Conservation (phyloP, 352 stramenopile species). For the Phytopythium boreale region DNA sequence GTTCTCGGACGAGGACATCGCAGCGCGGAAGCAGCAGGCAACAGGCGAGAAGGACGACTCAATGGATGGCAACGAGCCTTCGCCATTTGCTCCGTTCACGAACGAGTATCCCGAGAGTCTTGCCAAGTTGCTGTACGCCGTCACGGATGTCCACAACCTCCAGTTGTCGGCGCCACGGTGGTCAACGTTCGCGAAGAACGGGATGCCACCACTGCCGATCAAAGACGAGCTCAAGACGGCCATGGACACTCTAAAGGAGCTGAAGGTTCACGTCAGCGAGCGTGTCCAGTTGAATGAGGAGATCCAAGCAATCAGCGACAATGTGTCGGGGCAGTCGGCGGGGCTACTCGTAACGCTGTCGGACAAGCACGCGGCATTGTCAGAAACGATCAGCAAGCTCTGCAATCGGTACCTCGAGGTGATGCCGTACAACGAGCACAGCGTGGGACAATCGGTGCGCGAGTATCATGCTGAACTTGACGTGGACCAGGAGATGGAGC, state of each 20-base stretch:
- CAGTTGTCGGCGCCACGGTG: conserved; percentile 50
- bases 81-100: neutral
- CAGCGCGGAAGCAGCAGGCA: neutral
- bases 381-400: conserved; percentile 59
- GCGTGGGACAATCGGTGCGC: conserved; percentile 40
- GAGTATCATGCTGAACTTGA: conserved; percentile 45
- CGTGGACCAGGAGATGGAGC: conserved; percentile 62
- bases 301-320: conserved; percentile 35
- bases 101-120: neutral
- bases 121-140: conserved; percentile 37
- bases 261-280: conserved; percentile 44
- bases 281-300: conserved; percentile 45
- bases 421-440: conserved; percentile 45
- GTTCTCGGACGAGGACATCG: conserved; percentile 28
- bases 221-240: conserved; percentile 43
- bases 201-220: conserved; percentile 56
- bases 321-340: conserved; percentile 37
- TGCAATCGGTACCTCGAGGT: conserved; percentile 77
- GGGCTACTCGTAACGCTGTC: conserved; percentile 39
- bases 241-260: conserved; percentile 39
- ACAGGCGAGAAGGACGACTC: neutral
- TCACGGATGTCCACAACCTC: conserved; percentile 67
- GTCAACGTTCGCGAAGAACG: conserved; percentile 33
- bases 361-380: conserved; percentile 38
- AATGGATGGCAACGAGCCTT: neutral